A percentile compares a stretch with the other conserved stretches of the same genome.
These are phyloP conservation scores for Trichophyton benhamiae DNA, from an alignment of 2,329 filamentous ascomycete species.

Conservation along the genomic window DNA sequence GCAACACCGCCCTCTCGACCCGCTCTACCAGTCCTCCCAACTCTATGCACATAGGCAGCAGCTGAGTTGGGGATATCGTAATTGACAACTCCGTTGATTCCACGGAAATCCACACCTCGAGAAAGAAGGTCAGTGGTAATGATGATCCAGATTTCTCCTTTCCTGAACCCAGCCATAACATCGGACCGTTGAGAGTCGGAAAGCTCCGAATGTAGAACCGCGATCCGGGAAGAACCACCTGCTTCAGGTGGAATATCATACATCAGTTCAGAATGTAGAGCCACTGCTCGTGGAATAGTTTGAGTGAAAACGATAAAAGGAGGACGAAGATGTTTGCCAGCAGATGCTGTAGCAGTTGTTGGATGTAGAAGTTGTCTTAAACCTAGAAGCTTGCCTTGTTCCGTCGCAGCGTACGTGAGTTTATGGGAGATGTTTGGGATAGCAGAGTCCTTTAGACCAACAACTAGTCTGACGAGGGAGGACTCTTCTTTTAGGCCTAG, in stretches of 20 bases:
- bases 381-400: conserved; percentile 84
- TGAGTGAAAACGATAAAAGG: conserved; percentile 95
- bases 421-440: conserved; percentile 85
- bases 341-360: conserved; percentile 40
- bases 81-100: conserved; percentile 91
- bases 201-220: conserved; percentile 79
- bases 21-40: conserved; percentile 79
- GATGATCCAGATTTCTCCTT: conserved; percentile 87
- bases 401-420: conserved; percentile 80
- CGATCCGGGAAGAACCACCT: conserved; percentile 71
- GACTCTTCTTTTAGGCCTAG: conserved; percentile 27
- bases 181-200: conserved; percentile 60
- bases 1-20: conserved; percentile 78
- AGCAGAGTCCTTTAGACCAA: conserved; percentile 92
- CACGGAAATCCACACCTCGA: conserved; percentile 85
- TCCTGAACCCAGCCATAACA: conserved; percentile 82
- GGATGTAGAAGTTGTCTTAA: conserved; percentile 82
- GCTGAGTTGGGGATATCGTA: conserved; percentile 92
- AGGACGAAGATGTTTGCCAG: conserved; percentile 51
- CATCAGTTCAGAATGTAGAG: conserved; percentile 75
- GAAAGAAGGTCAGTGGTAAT: conserved; percentile 92
- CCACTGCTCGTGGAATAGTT: conserved; percentile 79
- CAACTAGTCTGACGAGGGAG: conserved; percentile 68
- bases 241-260: conserved; percentile 89
- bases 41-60: conserved; percentile 84